These are phyloP conservation scores for Carex sylvatica DNA, from an alignment of 202 grass and related monocot genomes.

Conservation along the genomic window DNA sequence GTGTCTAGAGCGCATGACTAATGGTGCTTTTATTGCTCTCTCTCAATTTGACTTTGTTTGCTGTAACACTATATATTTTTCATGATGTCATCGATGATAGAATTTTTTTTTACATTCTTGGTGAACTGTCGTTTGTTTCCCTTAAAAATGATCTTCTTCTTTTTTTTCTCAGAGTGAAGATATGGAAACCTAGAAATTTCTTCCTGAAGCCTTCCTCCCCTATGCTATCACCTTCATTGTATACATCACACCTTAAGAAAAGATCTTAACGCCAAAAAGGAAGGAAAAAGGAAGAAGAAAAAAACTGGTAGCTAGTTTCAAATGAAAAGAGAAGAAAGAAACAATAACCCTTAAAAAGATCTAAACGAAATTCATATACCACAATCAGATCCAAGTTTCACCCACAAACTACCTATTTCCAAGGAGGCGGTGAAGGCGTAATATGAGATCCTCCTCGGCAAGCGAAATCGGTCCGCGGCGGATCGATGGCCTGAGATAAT, in stretches of 20 bases:
- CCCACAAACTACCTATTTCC: conserved; percentile 64
- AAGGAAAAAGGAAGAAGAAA: background rate
- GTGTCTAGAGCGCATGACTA: background rate
- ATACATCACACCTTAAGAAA: background rate
- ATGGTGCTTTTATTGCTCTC: background rate
- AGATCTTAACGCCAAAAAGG: background rate
- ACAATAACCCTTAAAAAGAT: conserved; percentile 1
- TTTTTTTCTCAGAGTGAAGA: background rate
- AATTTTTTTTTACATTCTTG: background rate
- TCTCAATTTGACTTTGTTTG: background rate
- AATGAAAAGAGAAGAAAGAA: background rate
- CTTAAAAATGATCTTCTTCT: background rate
- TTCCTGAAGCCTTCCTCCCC: background rate
- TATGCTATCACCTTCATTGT: background rate
- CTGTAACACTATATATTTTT: background rate
- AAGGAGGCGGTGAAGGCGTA: conserved; percentile 85
- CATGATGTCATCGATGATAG: background rate
- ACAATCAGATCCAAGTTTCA: background rate
- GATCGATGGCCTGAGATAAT: conserved; percentile 81
- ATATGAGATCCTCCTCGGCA: conserved; percentile 89
- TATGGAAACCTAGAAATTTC: background rate
- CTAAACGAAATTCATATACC: background rate
- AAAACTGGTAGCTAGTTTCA: background rate
- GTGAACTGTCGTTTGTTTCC: background rate
- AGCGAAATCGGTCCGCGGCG: conserved; percentile 66